Evolutionary conservation across 2,329 filamentous ascomycete genomes (phyloP).

Genomic region (Lasiodiplodia sp.): DNA sequence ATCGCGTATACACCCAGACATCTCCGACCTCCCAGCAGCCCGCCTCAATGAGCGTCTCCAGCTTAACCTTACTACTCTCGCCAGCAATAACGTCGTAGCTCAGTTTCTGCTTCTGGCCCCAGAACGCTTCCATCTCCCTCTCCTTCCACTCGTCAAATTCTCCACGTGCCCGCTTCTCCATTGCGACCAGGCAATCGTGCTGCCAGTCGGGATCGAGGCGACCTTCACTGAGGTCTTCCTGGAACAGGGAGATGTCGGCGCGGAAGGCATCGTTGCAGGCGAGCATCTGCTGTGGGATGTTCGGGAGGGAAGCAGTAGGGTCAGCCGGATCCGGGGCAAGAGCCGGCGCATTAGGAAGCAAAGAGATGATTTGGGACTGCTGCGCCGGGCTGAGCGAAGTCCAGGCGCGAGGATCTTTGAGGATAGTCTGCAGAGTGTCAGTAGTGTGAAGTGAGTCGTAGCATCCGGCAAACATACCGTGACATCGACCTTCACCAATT

Average conservation of each 20-base stretch:
- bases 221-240: slow-evolving; percentile 63
- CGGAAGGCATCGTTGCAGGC: slow-evolving; percentile 56
- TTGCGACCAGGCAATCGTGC: slow-evolving; percentile 61
- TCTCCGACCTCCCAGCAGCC: slow-evolving; percentile 31
- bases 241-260: slow-evolving; percentile 61
- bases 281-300: slow-evolving; percentile 34
- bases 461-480: slow-evolving; percentile 34
- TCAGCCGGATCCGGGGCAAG: slow-evolving; percentile 3
- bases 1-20: slow-evolving; percentile 29
- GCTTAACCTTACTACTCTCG: slow-evolving; percentile 50
- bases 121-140: slow-evolving; percentile 62
- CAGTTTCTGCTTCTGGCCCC: slow-evolving; percentile 61
- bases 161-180: slow-evolving; percentile 59
- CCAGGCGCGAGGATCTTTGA: slow-evolving; percentile 30
- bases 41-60: slow-evolving; percentile 27
- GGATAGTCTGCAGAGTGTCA: slow-evolving; percentile 14
- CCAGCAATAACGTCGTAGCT: slow-evolving; percentile 44
- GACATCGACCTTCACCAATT: slow-evolving; percentile 43
- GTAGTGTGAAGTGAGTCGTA: neutral
- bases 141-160: slow-evolving; percentile 65
- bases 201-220: slow-evolving; percentile 66
- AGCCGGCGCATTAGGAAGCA: slow-evolving; percentile 2
- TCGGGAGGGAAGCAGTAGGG: neutral
- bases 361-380: slow-evolving; percentile 14
- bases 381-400: slow-evolving; percentile 20